Conservation (phyloP, 345 rosid species). For the sweet orange (Citrus sinensis) region DNA sequence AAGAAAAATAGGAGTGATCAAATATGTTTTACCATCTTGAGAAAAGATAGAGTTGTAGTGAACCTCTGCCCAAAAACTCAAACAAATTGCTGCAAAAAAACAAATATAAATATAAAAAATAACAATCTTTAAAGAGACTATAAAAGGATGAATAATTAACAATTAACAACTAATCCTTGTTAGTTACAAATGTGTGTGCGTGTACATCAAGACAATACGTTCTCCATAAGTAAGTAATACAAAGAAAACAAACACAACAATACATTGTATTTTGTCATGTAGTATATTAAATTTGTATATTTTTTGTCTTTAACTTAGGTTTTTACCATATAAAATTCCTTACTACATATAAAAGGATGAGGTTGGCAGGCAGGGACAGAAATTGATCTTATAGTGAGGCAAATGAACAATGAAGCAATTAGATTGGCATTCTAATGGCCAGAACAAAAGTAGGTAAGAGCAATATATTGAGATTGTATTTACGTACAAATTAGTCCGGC, state of each 20-base stretch:
- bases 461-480: not conserved
- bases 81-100: conserved; percentile 57
- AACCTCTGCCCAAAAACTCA: conserved; percentile 99
- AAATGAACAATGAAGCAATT: not conserved
- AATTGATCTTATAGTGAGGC: not conserved
- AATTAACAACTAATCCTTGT: no score
- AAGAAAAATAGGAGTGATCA: not conserved
- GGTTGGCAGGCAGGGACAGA: not conserved
- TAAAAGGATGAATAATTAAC: not conserved
- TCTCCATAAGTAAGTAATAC: not conserved
- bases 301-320: no score
- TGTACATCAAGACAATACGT: not conserved
- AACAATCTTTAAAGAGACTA: not conserved
- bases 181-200: not conserved
- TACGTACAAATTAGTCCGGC: not conserved
- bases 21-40: conserved; percentile 43
- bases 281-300: no score
- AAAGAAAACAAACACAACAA: not conserved
- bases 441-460: not conserved
- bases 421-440: not conserved
- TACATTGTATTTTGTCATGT: not conserved
- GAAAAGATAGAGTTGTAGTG: conserved; percentile 93
- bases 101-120: not conserved
- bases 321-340: no score
- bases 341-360: not conserved